Conservation (phyloP, 2,329 filamentous ascomycete species). For the Aspergillus neoniger region DNA sequence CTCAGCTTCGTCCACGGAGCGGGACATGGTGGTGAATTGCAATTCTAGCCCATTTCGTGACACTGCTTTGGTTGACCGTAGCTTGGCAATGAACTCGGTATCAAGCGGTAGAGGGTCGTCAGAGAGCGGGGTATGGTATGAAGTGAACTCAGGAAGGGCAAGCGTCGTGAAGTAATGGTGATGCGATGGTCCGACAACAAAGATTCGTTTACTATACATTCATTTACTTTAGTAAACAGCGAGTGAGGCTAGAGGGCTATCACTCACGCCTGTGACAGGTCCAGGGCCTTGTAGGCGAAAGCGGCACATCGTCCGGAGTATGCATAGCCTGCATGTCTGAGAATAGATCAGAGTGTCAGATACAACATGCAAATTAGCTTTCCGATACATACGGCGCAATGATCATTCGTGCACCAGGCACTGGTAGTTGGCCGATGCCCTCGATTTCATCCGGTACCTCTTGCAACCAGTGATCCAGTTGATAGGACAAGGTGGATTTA, state of each 20-base stretch:
- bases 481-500: slow-evolving; percentile 58
- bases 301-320: slow-evolving; percentile 92
- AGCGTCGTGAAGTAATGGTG: slow-evolving; percentile 77
- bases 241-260: background rate
- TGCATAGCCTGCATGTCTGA: slow-evolving; percentile 86
- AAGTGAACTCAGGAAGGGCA: slow-evolving; percentile 70
- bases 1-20: slow-evolving; percentile 71
- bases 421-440: slow-evolving; percentile 65
- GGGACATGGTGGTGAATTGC: slow-evolving; percentile 59
- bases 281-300: slow-evolving; percentile 89
- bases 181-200: slow-evolving; percentile 90
- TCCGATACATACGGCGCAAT: slow-evolving; percentile 78
- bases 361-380: background rate
- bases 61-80: slow-evolving; percentile 32
- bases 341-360: slow-evolving; percentile 14
- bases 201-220: slow-evolving; percentile 71
- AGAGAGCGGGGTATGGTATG: slow-evolving; percentile 49
- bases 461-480: slow-evolving; percentile 75
- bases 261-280: slow-evolving; percentile 71
- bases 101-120: slow-evolving; percentile 48
- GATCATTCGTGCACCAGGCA: slow-evolving; percentile 75
- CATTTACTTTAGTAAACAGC: background rate
- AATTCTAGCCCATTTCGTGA: slow-evolving; percentile 36
- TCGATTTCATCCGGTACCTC: slow-evolving; percentile 68
- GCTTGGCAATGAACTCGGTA: slow-evolving; percentile 44